Conservation (phyloP, 192 early-diverging fungal species). For the Coemansia sp. region DNA sequence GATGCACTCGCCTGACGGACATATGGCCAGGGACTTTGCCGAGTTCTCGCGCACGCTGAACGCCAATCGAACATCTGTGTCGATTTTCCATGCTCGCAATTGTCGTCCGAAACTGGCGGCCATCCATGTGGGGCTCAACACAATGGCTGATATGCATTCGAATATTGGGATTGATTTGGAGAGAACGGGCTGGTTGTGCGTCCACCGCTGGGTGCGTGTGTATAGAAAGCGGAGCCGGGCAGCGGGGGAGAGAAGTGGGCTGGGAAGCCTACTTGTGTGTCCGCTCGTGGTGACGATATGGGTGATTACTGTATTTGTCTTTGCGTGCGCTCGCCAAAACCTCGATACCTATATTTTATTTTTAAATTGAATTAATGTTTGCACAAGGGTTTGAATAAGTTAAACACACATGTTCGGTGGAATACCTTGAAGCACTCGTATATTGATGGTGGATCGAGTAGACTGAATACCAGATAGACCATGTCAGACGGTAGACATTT, state of each 20-base stretch:
- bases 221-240: constrained; percentile 3
- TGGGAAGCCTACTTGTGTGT: background rate
- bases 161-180: constrained; percentile 10
- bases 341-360: constrained; percentile 5
- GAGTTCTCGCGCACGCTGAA: constrained; percentile 17
- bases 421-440: constrained; percentile 13
- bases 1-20: constrained; percentile 4
- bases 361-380: background rate
- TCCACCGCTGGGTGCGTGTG: constrained; percentile 19
- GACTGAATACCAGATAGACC: background rate
- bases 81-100: constrained; percentile 15
- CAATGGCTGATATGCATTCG: constrained; percentile 11
- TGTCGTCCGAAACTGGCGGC: constrained; percentile 20
- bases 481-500: constrained; percentile 15
- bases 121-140: background rate
- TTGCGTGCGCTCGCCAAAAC: constrained; percentile 12
- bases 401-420: background rate
- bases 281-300: background rate
- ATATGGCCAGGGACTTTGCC: constrained; percentile 23
- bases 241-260: background rate
- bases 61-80: background rate
- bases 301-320: constrained; percentile 1
- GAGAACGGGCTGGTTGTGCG: background rate
- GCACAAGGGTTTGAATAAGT: background rate
- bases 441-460: constrained; percentile 7